phyloP scores from a whole-genome alignment of 805 yeast genomes.

The Yamadazyma ubonensis region DNA sequence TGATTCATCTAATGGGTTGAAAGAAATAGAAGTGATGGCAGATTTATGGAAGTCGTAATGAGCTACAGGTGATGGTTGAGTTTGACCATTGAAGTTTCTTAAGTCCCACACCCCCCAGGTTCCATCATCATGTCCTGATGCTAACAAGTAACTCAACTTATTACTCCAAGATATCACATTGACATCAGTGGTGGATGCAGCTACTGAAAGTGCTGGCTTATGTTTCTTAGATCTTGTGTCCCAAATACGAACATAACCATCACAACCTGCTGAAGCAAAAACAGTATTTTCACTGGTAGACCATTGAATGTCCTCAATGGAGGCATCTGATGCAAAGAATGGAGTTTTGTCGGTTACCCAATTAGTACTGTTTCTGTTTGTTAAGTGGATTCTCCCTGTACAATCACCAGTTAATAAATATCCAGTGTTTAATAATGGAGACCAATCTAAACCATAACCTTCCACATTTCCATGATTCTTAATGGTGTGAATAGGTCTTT shows the following conservation, averaged over 20 bases:
- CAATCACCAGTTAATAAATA: constrained; percentile 85
- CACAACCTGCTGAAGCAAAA: constrained; percentile 92
- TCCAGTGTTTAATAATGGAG: constrained; percentile 79
- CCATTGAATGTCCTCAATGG: constrained; percentile 98
- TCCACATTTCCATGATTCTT: constrained; percentile 90
- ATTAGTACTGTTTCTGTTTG: constrained; percentile 69
- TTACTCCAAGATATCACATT: constrained; percentile 96
- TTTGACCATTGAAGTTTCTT: constrained; percentile 66
- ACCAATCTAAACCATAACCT: constrained; percentile 97
- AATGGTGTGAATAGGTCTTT: constrained; percentile 80
- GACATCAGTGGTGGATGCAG: constrained; percentile 79
- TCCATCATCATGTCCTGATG: constrained; percentile 97
- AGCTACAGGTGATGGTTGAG: constrained; percentile 79
- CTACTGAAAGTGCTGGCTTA: constrained; percentile 82
- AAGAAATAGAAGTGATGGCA: constrained; percentile 88
- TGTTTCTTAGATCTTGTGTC: constrained; percentile 93
- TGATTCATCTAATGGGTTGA: constrained; percentile 94
- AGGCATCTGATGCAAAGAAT: constrained; percentile 63
- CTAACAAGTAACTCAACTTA: constrained; percentile 80
- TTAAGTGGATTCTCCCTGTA: constrained; percentile 76
- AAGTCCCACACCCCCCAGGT: constrained; percentile 98
- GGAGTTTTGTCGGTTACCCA: constrained; percentile 90
- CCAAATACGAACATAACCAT: constrained; percentile 92
- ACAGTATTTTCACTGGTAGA: constrained; percentile 88
- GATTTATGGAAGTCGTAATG: constrained; percentile 93